Evolutionary conservation across 768 basidiomycete genomes (phyloP).

Genomic region (Lyophyllum atratum): DNA sequence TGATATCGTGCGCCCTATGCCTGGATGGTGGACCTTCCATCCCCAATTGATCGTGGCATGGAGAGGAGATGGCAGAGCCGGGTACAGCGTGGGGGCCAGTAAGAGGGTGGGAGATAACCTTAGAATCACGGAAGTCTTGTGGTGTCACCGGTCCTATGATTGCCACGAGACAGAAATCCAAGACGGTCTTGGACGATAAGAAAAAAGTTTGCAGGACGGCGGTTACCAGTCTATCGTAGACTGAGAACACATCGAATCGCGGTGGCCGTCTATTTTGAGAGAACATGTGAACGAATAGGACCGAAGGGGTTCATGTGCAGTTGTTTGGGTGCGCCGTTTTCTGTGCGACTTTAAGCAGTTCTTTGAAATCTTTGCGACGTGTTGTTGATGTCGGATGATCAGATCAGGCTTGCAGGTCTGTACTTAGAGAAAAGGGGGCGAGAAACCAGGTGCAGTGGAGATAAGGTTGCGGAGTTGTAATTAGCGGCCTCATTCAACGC

Average conservation of each 20-base stretch:
- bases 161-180: background rate
- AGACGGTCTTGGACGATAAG: too few species aligned
- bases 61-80: background rate
- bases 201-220: too few species aligned
- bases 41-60: background rate
- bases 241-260: too few species aligned
- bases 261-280: background rate
- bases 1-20: background rate
- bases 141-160: background rate
- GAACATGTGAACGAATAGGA: background rate
- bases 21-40: background rate
- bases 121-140: background rate
- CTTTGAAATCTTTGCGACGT: background rate
- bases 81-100: background rate
- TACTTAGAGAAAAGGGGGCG: slow-evolving; percentile 8
- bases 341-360: background rate
- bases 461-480: slow-evolving; percentile 33
- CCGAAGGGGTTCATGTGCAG: background rate
- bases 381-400: slow-evolving; percentile 1
- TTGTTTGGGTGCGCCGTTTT: too few species aligned
- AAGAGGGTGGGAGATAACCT: background rate
- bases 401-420: slow-evolving; percentile 2
- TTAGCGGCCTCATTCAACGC: slow-evolving; percentile 4
- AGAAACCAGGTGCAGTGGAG: slow-evolving; percentile 15
- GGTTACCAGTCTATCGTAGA: too few species aligned